Percentiles rank a stretch among this genome's conserved stretches.
Conservation (phyloP, 371 early-diverging fungal genomes). For the Actinomortierella ambigua region DNA sequence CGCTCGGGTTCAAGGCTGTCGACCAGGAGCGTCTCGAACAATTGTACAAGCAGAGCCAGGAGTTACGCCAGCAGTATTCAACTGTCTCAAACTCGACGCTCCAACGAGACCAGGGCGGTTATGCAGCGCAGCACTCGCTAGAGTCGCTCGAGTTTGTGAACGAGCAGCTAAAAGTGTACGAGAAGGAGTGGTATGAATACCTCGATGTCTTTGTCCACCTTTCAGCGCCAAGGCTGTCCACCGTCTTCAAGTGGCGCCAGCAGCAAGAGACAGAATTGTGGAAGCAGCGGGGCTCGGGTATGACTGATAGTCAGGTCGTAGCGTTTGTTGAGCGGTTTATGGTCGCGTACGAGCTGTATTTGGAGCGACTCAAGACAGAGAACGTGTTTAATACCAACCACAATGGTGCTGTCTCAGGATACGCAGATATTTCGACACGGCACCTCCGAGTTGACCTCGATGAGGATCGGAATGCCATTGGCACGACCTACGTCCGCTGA, state of each 20-base stretch:
- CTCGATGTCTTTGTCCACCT: slow-evolving; percentile 83
- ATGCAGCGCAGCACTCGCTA: slow-evolving; percentile 16
- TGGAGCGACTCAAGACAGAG: slow-evolving; percentile 57
- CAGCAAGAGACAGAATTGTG: slow-evolving; percentile 81
- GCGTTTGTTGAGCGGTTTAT: slow-evolving; percentile 90
- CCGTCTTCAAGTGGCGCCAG: slow-evolving; percentile 85
- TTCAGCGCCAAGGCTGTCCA: slow-evolving; percentile 57
- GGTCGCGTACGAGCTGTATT: slow-evolving; percentile 86
- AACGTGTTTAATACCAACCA: slow-evolving; percentile 51
- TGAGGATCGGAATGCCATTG: slow-evolving; percentile 24
- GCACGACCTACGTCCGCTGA: slow-evolving; percentile 15
- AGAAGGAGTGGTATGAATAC: slow-evolving; percentile 58
- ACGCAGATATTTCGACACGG: slow-evolving; percentile 6
- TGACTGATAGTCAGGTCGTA: slow-evolving; percentile 73
- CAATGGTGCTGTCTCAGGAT: not conserved
- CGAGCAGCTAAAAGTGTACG: slow-evolving; percentile 56
- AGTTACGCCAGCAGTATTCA: not conserved
- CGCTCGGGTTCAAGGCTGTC: slow-evolving; percentile 82
- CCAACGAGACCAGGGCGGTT: not conserved
- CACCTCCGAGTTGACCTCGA: slow-evolving; percentile 36
- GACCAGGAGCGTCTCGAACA: slow-evolving; percentile 30
- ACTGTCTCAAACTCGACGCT: slow-evolving; percentile 13
- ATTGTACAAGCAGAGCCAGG: slow-evolving; percentile 20
- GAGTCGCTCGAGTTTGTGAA: slow-evolving; percentile 48
- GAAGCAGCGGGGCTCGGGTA: slow-evolving; percentile 50